A percentile compares a stretch with the other conserved stretches of the same genome.
phyloP scores from a whole-genome alignment of 2,329 filamentous ascomycete species.

The Arthrobotrys sinensis region DNA sequence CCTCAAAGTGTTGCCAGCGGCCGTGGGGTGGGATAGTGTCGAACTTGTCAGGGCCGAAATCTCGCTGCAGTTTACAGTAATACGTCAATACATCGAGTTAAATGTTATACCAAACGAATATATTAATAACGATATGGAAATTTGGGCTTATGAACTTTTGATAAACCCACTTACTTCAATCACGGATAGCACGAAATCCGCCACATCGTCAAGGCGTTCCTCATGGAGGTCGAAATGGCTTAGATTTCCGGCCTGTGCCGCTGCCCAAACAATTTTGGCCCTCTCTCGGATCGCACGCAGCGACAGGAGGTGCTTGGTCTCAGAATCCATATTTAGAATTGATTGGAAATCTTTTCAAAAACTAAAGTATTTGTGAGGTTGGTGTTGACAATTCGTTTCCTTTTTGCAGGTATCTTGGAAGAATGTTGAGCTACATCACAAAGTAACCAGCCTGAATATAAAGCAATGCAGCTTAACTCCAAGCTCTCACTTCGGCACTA shows the following conservation, averaged over 20 bases:
- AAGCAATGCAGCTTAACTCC: neutral
- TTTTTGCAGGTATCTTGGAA: too few relatives aligned
- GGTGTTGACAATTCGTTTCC: neutral
- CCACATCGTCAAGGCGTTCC: conserved; percentile 84
- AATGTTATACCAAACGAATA: too few relatives aligned
- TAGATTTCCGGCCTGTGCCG: conserved; percentile 82
- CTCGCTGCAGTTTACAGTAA: conserved; percentile 71
- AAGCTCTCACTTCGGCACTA: conserved; percentile 8
- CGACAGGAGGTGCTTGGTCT: conserved; percentile 87
- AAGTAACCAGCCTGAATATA: conserved; percentile 3
- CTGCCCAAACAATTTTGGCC: conserved; percentile 80
- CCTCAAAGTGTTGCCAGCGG: conserved; percentile 85
- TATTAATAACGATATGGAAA: too few relatives aligned
- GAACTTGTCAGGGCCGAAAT: conserved; percentile 78
- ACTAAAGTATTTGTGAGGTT: neutral
- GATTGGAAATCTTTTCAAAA: neutral
- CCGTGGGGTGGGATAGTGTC: conserved; percentile 85
- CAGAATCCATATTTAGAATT: conserved; percentile 7
- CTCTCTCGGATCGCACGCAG: conserved; percentile 89
- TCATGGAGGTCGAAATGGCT: conserved; percentile 91
- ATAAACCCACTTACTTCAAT: conserved; percentile 77
- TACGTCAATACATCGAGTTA: neutral
- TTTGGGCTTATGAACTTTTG: too few relatives aligned
- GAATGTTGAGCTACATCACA: neutral
- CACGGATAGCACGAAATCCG: conserved; percentile 88